phyloP scores from a whole-genome alignment of 192 early-diverging fungal species.

The Jimgerdemannia lactiflua region DNA sequence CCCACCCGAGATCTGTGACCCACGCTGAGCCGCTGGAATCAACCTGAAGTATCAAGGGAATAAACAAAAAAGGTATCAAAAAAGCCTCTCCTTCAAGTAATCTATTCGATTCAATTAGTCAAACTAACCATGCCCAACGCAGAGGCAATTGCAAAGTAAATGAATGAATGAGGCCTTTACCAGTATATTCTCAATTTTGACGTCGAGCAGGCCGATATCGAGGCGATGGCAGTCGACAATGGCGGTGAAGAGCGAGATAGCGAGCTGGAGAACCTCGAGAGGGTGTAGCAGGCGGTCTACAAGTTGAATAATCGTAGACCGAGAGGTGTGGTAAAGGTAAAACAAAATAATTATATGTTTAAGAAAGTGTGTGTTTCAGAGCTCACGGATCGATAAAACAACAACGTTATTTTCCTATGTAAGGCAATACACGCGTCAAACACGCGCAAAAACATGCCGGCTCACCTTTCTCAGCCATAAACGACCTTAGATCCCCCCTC shows the following conservation, averaged over 20 bases:
- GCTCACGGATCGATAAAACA: not conserved
- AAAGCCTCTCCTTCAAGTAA: too few relatives aligned
- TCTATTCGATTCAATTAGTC: too few relatives aligned
- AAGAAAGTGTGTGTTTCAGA: not conserved
- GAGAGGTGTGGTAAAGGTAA: too few relatives aligned
- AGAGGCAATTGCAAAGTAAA: too few relatives aligned
- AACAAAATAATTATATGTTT: not conserved
- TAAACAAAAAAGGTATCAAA: not conserved
- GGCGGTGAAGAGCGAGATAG: constrained; percentile 17
- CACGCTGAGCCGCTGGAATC: constrained; percentile 16
- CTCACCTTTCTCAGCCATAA: constrained; percentile 11
- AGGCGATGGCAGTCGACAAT: constrained; percentile 9
- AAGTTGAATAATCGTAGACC: not conserved
- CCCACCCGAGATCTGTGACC: constrained; percentile 23
- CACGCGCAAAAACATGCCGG: not conserved
- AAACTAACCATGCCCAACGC: not conserved
- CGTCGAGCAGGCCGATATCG: constrained; percentile 18
- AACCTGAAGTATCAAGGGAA: constrained; percentile 1
- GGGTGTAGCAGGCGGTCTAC: not conserved
- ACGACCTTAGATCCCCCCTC: constrained; percentile 10
- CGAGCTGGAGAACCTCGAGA: constrained; percentile 9
- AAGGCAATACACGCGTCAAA: not conserved
- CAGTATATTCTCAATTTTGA: constrained; percentile 21
- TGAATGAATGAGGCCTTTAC: not conserved
- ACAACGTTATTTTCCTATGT: not conserved